Evolutionary conservation across 192 early-diverging fungal genomes (phyloP).

Genomic region (Coemansia sp.): DNA sequence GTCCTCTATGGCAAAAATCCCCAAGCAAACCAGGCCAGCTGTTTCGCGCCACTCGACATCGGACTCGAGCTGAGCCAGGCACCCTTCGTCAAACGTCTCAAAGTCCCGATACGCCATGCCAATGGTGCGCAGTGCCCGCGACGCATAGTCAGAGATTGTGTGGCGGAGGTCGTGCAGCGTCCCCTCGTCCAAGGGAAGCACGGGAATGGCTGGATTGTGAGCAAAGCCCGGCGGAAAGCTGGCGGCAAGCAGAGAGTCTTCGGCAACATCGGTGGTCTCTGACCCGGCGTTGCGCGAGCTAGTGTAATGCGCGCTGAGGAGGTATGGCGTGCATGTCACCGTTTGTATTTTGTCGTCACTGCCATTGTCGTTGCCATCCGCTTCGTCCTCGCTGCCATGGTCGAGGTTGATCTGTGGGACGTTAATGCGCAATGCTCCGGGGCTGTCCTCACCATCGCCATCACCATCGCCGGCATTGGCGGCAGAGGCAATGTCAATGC

Average conservation of each 20-base stretch:
- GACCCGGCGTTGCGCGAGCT: constrained; percentile 32
- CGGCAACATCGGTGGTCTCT: constrained; percentile 45
- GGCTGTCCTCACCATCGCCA: constrained; percentile 12
- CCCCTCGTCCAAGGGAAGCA: constrained; percentile 47
- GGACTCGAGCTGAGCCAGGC: constrained; percentile 35
- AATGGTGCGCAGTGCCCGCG: constrained; percentile 85
- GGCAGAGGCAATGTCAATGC: background rate
- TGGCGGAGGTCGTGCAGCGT: constrained; percentile 42
- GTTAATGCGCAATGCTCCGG: constrained; percentile 4
- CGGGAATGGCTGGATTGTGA: constrained; percentile 47
- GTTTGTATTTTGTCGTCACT: background rate
- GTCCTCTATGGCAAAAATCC: constrained; percentile 95
- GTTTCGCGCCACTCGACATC: constrained; percentile 50
- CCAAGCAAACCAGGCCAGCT: constrained; percentile 68
- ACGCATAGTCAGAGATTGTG: constrained; percentile 45
- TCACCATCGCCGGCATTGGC: constrained; percentile 6
- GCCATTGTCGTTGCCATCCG: background rate
- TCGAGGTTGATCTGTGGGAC: constrained; percentile 52
- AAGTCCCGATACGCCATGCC: constrained; percentile 81
- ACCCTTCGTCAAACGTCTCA: constrained; percentile 55
- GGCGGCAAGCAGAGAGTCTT: constrained; percentile 9
- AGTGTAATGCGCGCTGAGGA: constrained; percentile 45
- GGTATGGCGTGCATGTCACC: constrained; percentile 14
- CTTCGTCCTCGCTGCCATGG: constrained; percentile 38
- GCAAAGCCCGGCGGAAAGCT: constrained; percentile 43